A percentile compares a stretch with the other conserved stretches of the same genome.
Evolutionary conservation across 768 basidiomycete genomes (phyloP).

Genomic region (Rhodosporidiobolus odoratus): DNA sequence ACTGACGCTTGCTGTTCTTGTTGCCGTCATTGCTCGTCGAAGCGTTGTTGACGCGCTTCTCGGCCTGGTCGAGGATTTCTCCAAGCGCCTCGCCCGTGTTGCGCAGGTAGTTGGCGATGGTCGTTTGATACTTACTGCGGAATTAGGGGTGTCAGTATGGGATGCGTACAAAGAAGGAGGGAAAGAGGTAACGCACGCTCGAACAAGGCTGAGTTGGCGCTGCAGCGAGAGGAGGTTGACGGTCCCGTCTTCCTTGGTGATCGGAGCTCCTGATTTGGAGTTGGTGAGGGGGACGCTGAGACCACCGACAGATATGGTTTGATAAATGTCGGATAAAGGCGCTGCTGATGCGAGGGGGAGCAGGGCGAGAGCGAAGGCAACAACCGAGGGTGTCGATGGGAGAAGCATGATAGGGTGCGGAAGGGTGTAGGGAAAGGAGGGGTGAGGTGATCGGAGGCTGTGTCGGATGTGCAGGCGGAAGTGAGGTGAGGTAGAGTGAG

Average conservation of each 20-base stretch:
- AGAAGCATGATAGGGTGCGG: neutral
- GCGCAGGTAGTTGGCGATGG: constrained; percentile 11
- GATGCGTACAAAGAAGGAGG: neutral
- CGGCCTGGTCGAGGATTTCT: constrained; percentile 2
- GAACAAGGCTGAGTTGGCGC: constrained; percentile 11
- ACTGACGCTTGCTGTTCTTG: constrained; percentile 6
- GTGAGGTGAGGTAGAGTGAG: neutral
- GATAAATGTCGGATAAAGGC: neutral
- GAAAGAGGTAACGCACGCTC: constrained; percentile 3
- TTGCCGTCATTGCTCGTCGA: neutral
- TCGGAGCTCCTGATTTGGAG: constrained; percentile 1
- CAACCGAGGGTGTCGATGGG: neutral
- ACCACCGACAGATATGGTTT: neutral
- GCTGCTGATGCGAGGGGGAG: neutral
- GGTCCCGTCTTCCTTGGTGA: constrained; percentile 26
- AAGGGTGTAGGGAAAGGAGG: neutral
- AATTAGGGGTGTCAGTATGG: neutral
- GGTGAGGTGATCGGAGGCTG: neutral
- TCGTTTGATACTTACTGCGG: constrained; percentile 19
- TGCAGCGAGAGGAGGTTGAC: constrained; percentile 19
- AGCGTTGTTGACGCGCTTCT: neutral
- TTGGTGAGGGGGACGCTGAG: constrained; percentile 6
- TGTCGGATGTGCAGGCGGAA: neutral
- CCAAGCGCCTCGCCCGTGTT: constrained; percentile 22
- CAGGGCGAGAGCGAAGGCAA: neutral